Evolutionary conservation across 2,329 filamentous ascomycete genomes (phyloP).

Genomic region (Hypoxylon sp.): DNA sequence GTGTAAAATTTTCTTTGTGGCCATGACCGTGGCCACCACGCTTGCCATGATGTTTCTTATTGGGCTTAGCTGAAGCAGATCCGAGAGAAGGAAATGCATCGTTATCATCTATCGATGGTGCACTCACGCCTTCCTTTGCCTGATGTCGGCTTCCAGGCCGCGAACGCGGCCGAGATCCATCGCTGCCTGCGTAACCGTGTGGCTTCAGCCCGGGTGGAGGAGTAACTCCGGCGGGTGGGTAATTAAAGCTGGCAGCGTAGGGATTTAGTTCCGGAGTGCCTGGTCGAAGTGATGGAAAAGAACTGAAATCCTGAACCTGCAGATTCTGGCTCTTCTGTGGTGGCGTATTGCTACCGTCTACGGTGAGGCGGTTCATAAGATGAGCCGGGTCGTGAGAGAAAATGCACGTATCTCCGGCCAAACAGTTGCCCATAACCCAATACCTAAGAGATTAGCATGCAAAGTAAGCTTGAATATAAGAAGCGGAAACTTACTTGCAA

Average conservation of each 20-base stretch:
- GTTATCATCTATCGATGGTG: conserved; percentile 89
- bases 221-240: conserved; percentile 69
- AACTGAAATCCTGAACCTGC: conserved; percentile 85
- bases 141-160: conserved; percentile 87
- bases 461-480: conserved; percentile 8
- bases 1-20: conserved; percentile 76
- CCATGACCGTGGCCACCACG: conserved; percentile 83
- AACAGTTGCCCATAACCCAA: conserved; percentile 95
- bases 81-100: conserved; percentile 95
- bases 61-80: conserved; percentile 79
- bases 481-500: conserved; percentile 84
- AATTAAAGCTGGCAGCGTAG: conserved; percentile 67
- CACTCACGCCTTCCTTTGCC: conserved; percentile 72
- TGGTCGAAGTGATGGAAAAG: conserved; percentile 83
- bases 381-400: conserved; percentile 97
- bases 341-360: conserved; percentile 78
- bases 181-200: conserved; percentile 65
- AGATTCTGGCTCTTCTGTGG: conserved; percentile 78
- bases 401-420: conserved; percentile 93
- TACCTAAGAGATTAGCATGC: conserved; percentile 80
- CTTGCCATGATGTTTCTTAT: conserved; percentile 95
- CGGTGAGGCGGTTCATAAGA: conserved; percentile 83
- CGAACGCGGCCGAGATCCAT: conserved; percentile 80
- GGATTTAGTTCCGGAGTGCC: conserved; percentile 71
- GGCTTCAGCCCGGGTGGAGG: conserved; percentile 80